Evolutionary conservation across 2,329 filamentous ascomycete genomes (phyloP).

Genomic region (Elsinoe arachidis): DNA sequence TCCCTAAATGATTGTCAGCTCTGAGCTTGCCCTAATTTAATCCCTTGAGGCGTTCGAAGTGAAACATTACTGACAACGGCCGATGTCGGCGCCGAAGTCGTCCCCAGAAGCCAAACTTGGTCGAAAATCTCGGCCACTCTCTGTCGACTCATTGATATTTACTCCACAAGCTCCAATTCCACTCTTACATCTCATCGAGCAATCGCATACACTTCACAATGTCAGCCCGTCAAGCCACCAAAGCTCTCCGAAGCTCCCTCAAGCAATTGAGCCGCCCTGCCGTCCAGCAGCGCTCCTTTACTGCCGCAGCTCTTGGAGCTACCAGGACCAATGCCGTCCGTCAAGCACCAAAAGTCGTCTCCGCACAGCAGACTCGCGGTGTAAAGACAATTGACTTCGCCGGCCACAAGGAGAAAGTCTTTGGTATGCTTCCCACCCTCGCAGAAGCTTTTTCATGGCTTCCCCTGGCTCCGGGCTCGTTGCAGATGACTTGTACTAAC

Average conservation of each 20-base stretch:
- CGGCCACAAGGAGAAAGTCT: constrained; percentile 88
- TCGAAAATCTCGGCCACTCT: constrained; percentile 12
- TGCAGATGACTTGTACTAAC: constrained; percentile 19
- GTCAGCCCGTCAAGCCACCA: constrained; percentile 66
- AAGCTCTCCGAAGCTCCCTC: constrained; percentile 50
- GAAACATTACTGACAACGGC: constrained; percentile 6
- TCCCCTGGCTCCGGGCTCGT: background rate
- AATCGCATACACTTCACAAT: constrained; percentile 40
- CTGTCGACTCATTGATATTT: constrained; percentile 9
- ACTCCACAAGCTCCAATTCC: constrained; percentile 4
- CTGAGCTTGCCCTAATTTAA: too few species aligned
- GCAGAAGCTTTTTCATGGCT: background rate
- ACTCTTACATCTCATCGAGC: background rate
- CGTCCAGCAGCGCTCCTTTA: constrained; percentile 49
- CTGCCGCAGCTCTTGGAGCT: constrained; percentile 48
- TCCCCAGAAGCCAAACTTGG: constrained; percentile 3
- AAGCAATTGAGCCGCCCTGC: constrained; percentile 45
- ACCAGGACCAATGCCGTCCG: constrained; percentile 31
- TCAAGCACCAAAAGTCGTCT: constrained; percentile 38
- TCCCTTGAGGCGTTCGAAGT: background rate
- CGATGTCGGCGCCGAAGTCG: constrained; percentile 12
- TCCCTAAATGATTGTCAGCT: too few species aligned
- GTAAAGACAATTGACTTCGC: constrained; percentile 99
- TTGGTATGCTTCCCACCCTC: constrained; percentile 50
- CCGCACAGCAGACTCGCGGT: constrained; percentile 64